Evolutionary conservation across 768 basidiomycete species (phyloP).

Genomic region (Hortiboletus campestris): DNA sequence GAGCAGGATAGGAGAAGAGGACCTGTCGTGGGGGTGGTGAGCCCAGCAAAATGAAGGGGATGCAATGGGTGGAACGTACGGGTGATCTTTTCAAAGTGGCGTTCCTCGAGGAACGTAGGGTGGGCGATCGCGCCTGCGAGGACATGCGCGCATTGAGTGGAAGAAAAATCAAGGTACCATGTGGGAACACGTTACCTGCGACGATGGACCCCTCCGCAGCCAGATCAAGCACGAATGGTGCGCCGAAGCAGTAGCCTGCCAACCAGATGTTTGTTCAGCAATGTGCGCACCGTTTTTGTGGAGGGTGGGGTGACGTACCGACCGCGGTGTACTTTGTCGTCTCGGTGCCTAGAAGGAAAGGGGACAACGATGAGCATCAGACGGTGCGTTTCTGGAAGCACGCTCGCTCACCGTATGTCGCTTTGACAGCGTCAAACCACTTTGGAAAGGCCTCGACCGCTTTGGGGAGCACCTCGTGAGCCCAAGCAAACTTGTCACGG

Average conservation of each 20-base stretch:
- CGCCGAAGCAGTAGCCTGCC: slow-evolving; percentile 58
- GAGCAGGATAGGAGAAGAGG: slow-evolving; percentile 25
- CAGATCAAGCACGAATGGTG: slow-evolving; percentile 45
- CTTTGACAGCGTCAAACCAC: slow-evolving; percentile 53
- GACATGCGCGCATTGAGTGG: too few species aligned
- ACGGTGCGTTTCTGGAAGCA: too few species aligned
- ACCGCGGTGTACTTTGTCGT: slow-evolving; percentile 42
- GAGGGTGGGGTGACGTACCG: slow-evolving; percentile 30
- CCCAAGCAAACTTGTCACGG: slow-evolving; percentile 40
- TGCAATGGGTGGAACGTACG: slow-evolving; percentile 32
- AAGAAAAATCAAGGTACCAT: too few species aligned
- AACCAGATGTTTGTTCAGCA: not conserved
- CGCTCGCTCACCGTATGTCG: slow-evolving; percentile 40
- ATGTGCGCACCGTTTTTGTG: too few species aligned
- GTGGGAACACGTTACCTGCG: too few species aligned
- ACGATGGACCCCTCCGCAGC: slow-evolving; percentile 39
- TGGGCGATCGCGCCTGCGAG: slow-evolving; percentile 47
- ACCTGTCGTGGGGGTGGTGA: not conserved
- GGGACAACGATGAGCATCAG: not conserved
- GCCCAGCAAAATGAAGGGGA: not conserved
- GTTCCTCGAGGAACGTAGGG: slow-evolving; percentile 50
- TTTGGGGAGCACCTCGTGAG: slow-evolving; percentile 25
- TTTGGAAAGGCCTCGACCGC: slow-evolving; percentile 41
- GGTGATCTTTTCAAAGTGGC: slow-evolving; percentile 47
- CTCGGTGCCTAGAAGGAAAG: slow-evolving; percentile 27